Evolutionary conservation across 2,329 filamentous ascomycete genomes (phyloP), one percentile per base, ranked within the genome.

Genomic region (Cytospora schulzeri): DNA sequence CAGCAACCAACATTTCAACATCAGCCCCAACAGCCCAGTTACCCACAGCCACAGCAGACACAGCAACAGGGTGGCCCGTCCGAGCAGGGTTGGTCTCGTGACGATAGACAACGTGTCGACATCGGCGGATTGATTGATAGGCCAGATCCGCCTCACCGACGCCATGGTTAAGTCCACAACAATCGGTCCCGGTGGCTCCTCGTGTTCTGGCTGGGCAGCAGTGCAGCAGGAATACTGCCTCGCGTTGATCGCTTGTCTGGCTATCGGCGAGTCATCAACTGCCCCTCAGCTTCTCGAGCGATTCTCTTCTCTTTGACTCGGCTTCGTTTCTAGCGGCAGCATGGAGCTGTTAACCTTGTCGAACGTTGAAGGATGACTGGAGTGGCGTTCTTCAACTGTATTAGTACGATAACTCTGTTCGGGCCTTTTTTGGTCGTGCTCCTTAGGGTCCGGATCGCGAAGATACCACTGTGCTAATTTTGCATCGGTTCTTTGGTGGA

Each of bases 51-150:
- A 41, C 77, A 77, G 5, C 73, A 74, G 38, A 51, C 70, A n/a
- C 69, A 70, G 38, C 62, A 65, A 19, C 60, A 57, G 31, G 53
- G 59, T 22, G 48, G 48, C 14, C 60, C 63, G 35, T 51, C 66
- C 45, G 63, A 65, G 28, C 63, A 67, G 26, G 51, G 48, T 29
- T 79, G 78, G 74, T 71, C 73, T 62, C 78, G 81, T 52, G 82
- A 84, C 63, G 84, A 85, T 62, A 80, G 84, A 31, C 75, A 79
- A 22, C 81, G 86, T 19, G 82, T 88, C 57, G 85, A 87, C 69
- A 88, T 89, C 67, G 84, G 81, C 14, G 86, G 85, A 2, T 78
- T 86, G 71, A 85, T 90, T 70, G 87, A 86, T 68, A 85, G 80
- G 74, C 81, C 83, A 28, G 82, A 82, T 69, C 78, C 73, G 69